Conservation (phyloP, 352 stramenopile genomes). For the Bremia lactucae region DNA sequence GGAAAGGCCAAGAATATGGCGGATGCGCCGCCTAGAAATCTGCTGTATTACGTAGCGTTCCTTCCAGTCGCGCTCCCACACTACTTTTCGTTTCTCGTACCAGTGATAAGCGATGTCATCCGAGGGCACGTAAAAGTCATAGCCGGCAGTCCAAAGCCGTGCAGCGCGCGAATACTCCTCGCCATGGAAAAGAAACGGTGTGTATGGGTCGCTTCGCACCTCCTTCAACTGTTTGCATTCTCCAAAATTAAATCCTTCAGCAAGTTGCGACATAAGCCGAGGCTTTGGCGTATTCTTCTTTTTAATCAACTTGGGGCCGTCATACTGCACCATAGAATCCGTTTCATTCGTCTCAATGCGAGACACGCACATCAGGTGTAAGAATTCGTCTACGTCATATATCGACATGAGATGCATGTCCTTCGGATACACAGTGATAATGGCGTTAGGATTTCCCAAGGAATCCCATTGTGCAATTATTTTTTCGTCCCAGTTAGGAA, state of each 20-base stretch:
- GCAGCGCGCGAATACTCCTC: conserved; percentile 75
- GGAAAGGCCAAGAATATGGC: conserved; percentile 44
- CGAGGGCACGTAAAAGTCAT: conserved; percentile 70
- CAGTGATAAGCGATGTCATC: conserved; percentile 73
- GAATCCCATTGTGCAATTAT: conserved; percentile 63
- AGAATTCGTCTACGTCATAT: conserved; percentile 38
- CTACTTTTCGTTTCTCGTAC: conserved; percentile 75
- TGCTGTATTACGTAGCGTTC: conserved; percentile 60
- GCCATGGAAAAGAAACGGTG: conserved; percentile 69
- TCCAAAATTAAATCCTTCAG: conserved; percentile 76
- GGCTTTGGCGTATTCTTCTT: conserved; percentile 64
- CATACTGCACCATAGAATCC: conserved; percentile 75
- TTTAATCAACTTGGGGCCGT: conserved; percentile 49
- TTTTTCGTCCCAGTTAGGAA: conserved; percentile 67
- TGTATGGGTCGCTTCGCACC: conserved; percentile 72
- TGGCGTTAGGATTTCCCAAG: conserved; percentile 55
- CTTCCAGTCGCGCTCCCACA: conserved; percentile 73
- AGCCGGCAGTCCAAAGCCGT: conserved; percentile 65
- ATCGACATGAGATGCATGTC: conserved; percentile 50
- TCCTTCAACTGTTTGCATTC: conserved; percentile 56
- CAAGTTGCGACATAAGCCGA: conserved; percentile 65
- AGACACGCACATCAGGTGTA: conserved; percentile 71
- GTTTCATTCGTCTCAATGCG: conserved; percentile 59
- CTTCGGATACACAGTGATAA: conserved; percentile 79
- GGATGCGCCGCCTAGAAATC: conserved; percentile 60